These are phyloP conservation scores for Fusarium sp. DNA, from an alignment of 2,329 filamentous ascomycete genomes.

Conservation along the genomic window DNA sequence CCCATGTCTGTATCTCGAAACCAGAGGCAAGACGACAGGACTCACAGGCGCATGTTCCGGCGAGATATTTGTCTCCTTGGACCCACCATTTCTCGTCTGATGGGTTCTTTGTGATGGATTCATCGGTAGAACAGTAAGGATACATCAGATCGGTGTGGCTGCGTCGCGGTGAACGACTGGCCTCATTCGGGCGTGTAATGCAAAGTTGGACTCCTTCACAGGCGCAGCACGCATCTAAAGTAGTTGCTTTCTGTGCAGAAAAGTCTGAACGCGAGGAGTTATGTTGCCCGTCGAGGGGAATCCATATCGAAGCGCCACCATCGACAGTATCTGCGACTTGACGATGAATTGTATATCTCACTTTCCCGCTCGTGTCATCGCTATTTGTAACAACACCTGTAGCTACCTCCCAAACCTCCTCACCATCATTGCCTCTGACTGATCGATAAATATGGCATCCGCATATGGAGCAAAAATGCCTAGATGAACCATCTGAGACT, in stretches of 20 bases:
- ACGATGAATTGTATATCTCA: slow-evolving; percentile 33
- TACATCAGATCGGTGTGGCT: slow-evolving; percentile 66
- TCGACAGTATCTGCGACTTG: slow-evolving; percentile 54
- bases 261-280: not conserved
- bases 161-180: slow-evolving; percentile 58
- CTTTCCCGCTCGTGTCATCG: not conserved
- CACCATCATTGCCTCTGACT: not conserved
- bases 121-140: slow-evolving; percentile 59
- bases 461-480: slow-evolving; percentile 59
- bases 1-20: slow-evolving; percentile 76
- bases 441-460: slow-evolving; percentile 60
- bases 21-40: slow-evolving; percentile 74
- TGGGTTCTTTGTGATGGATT: slow-evolving; percentile 57
- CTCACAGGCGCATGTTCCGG: slow-evolving; percentile 72
- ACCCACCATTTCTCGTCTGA: slow-evolving; percentile 73
- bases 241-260: not conserved
- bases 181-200: slow-evolving; percentile 68
- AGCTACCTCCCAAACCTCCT: slow-evolving; percentile 54
- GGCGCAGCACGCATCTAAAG: slow-evolving; percentile 48
- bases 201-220: slow-evolving; percentile 66
- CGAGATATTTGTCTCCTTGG: slow-evolving; percentile 66
- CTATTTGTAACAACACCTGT: slow-evolving; percentile 54
- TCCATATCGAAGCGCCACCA: slow-evolving; percentile 55
- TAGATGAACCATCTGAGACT: slow-evolving; percentile 22
- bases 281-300: slow-evolving; percentile 9